Evolutionary conservation across 2,329 filamentous ascomycete species (phyloP), one percentile per base, ranked within the genome.

Genomic region (Rhynchosporium agropyri): DNA sequence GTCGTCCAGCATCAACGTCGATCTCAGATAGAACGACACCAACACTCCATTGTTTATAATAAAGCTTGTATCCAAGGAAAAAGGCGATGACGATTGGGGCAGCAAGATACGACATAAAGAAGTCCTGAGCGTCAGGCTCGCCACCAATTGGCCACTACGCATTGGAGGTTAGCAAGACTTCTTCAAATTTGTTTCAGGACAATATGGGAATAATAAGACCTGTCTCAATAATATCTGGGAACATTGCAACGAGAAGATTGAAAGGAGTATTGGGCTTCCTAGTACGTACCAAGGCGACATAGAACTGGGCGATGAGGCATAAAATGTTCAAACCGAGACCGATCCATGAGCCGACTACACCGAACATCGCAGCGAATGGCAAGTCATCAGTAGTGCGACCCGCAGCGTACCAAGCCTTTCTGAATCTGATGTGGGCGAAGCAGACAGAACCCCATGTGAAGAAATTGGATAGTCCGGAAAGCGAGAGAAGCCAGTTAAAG

Each of bases 391-490:
- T 72, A 45, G 74, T 75, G 67, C 83, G 83, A 58, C 86, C 86
- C 69, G 87, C 83, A 15, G 78, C 74, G 65, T 80, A 79, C 86
- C 86, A 89, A 13, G 79, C 85, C 50, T 80, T 74, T 63, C 86
- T 83, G 82, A 89, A 89, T 51, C 84, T 83, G 72, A 89, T 88
- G 72, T 89, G 85, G 0, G 84, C 80, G 2, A 85, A 75, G 74
- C 85, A 88, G 72, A 88, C 86, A 63, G 81, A 88, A 42, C 84
- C 86, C 89, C 89, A 93, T 31, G 89, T 89, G 76, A 92, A 90
- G 74, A 93, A 85, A 65, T 85, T 88, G 2, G 86, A 85, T 9
- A 92, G 83, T 58, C 89, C 89, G 0, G 88, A 90, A 26, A 93
- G 82, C 0, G 89, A 83, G 43, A 91, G 79, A 60, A 89, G 80